Evolutionary conservation across 768 basidiomycete species (phyloP).

Genomic region (Tulasnella sp.): DNA sequence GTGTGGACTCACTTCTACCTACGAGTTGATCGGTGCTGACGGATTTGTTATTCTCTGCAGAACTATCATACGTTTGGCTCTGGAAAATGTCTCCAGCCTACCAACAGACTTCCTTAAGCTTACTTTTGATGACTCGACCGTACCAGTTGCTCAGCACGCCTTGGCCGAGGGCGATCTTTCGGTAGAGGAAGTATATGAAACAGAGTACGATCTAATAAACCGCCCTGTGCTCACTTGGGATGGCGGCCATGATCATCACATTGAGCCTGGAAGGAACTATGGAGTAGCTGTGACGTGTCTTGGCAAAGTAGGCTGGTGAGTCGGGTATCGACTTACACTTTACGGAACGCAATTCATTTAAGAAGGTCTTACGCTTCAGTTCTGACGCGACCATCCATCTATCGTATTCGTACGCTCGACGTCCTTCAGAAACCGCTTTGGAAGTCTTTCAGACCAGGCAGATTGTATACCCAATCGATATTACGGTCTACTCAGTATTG

Average conservation of each 20-base stretch:
- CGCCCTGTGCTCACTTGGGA: constrained; percentile 74
- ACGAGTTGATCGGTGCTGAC: constrained; percentile 16
- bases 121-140: constrained; percentile 84
- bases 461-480: constrained; percentile 74
- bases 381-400: constrained; percentile 68
- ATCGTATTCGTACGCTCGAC: constrained; percentile 56
- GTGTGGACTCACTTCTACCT: constrained; percentile 22
- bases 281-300: constrained; percentile 62
- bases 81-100: constrained; percentile 80
- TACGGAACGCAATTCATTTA: neutral
- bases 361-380: constrained; percentile 35
- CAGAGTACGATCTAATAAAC: constrained; percentile 68
- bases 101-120: constrained; percentile 79
- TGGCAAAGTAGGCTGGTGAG: constrained; percentile 89
- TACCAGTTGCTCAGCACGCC: constrained; percentile 59
- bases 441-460: constrained; percentile 76
- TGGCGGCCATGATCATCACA: constrained; percentile 33
- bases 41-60: constrained; percentile 34
- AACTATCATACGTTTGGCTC: constrained; percentile 68
- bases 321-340: constrained; percentile 12
- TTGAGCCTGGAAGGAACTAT: constrained; percentile 59
- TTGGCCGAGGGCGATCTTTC: constrained; percentile 71
- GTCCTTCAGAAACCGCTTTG: constrained; percentile 24
- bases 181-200: constrained; percentile 81
- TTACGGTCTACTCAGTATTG: constrained; percentile 93